A percentile compares a stretch with the other conserved stretches of the same genome.
Evolutionary conservation across 1,139 yeast species (phyloP).

Genomic region (Pichia sp.): DNA sequence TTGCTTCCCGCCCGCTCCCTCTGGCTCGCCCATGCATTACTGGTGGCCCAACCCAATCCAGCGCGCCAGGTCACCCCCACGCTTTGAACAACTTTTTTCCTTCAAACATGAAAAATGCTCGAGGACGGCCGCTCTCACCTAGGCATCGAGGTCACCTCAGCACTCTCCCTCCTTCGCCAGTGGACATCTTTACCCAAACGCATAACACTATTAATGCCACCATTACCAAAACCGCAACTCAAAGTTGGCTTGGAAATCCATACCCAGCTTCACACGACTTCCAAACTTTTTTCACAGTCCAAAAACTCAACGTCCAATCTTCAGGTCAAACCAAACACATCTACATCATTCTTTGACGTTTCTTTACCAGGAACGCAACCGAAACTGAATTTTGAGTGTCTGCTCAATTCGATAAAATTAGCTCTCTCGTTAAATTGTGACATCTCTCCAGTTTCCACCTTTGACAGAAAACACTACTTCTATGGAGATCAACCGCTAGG

Average conservation of each 20-base stretch:
- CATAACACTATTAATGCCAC: too few species aligned
- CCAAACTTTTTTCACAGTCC: slow-evolving; percentile 69
- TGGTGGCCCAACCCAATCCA: background rate
- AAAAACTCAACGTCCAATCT: slow-evolving; percentile 29
- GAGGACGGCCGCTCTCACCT: too few species aligned
- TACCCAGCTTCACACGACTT: slow-evolving; percentile 69
- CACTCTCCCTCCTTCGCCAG: background rate
- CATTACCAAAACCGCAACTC: slow-evolving; percentile 26
- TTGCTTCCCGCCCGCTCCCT: background rate
- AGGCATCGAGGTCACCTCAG: background rate
- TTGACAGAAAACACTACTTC: slow-evolving; percentile 93
- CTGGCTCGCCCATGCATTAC: background rate
- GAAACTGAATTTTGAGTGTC: slow-evolving; percentile 63
- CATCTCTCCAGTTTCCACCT: slow-evolving; percentile 50
- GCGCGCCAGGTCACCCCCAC: too few species aligned
- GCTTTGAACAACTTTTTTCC: too few species aligned
- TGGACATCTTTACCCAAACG: too few species aligned
- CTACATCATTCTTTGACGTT: slow-evolving; percentile 72
- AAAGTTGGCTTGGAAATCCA: slow-evolving; percentile 92
- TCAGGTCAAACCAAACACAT: slow-evolving; percentile 54
- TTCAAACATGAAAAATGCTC: too few species aligned
- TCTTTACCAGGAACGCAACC: slow-evolving; percentile 96
- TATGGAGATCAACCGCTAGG: slow-evolving; percentile 97
- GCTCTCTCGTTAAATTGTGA: slow-evolving; percentile 63
- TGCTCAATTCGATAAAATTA: slow-evolving; percentile 61